Percentiles rank a stretch among this genome's conserved stretches.
phyloP scores from a whole-genome alignment of 177 flowering plant species.

The Vitis hybrid region DNA sequence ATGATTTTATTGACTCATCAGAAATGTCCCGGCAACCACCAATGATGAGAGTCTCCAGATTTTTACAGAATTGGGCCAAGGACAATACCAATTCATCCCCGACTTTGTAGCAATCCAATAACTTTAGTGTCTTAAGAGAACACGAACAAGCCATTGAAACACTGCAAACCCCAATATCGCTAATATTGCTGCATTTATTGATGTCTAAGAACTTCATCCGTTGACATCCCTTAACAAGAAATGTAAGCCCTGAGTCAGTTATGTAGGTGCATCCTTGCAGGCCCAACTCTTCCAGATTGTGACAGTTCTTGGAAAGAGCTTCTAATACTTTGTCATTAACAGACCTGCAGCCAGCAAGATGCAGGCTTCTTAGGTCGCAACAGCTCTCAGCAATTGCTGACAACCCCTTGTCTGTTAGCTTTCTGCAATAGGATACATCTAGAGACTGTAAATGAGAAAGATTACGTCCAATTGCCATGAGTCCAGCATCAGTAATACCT shows the following conservation, averaged over 20 bases:
- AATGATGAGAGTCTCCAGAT: slow-evolving; percentile 77
- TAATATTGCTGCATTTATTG: slow-evolving; percentile 77
- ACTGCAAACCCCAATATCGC: slow-evolving; percentile 60
- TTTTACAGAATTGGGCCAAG: slow-evolving; percentile 63
- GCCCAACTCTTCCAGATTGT: slow-evolving; percentile 57
- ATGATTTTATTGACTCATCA: slow-evolving; percentile 51
- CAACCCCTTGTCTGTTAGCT: slow-evolving; percentile 82
- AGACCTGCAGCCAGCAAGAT: slow-evolving; percentile 70
- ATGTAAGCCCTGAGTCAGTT: slow-evolving; percentile 64
- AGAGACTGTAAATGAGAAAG: slow-evolving; percentile 64
- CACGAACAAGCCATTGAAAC: slow-evolving; percentile 63
- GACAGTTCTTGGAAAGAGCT: slow-evolving; percentile 65
- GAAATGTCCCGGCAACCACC: slow-evolving; percentile 79
- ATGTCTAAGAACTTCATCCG: slow-evolving; percentile 54
- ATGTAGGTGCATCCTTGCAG: slow-evolving; percentile 71
- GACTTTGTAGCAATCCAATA: slow-evolving; percentile 72
- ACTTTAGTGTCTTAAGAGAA: slow-evolving; percentile 59
- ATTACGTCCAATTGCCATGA: slow-evolving; percentile 58
- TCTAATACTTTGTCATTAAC: slow-evolving; percentile 49
- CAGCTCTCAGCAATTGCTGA: slow-evolving; percentile 75
- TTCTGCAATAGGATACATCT: slow-evolving; percentile 81
- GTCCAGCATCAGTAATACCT: slow-evolving; percentile 85
- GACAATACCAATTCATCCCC: slow-evolving; percentile 66
- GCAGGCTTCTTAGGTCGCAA: slow-evolving; percentile 50
- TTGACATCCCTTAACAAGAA: slow-evolving; percentile 68